Evolutionary conservation across 352 stramenopile species (phyloP).

Genomic region (Globisporangium carolinianum): DNA sequence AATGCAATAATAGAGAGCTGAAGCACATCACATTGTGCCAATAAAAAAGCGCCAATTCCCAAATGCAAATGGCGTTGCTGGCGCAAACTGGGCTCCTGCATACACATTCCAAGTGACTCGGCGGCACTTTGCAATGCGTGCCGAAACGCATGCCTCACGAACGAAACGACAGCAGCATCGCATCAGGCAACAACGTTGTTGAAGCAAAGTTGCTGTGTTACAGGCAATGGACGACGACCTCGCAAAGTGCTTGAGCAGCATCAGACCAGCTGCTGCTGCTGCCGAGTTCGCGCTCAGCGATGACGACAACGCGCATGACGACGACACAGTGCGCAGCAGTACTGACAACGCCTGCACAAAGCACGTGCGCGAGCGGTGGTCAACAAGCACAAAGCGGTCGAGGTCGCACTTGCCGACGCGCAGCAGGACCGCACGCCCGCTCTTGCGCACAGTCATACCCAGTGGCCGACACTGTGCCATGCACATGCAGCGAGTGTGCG

Average conservation of each 20-base stretch:
- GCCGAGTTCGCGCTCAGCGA: background rate
- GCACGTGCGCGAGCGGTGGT: constrained; percentile 51
- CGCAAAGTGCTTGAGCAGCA: constrained; percentile 4
- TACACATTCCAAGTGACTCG: no score
- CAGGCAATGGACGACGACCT: constrained; percentile 16
- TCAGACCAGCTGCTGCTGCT: background rate
- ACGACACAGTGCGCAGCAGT: background rate
- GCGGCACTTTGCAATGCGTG: no score
- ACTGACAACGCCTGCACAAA: constrained; percentile 26
- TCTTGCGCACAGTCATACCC: constrained; percentile 54
- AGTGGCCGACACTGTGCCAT: constrained; percentile 20
- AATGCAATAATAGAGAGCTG: no score
- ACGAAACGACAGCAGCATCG: no score
- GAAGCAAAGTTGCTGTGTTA: no score
- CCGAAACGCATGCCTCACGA: no score
- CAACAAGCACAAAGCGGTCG: constrained; percentile 46
- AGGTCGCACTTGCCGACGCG: constrained; percentile 32
- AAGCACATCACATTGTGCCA: no score
- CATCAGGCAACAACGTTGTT: no score
- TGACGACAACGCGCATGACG: background rate
- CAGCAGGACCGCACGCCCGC: constrained; percentile 50
- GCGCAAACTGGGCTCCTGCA: no score
- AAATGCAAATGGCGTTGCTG: no score
- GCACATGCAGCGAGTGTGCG: constrained; percentile 4
- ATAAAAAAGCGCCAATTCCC: no score